Evolutionary conservation across 164 flowering plant genomes (phyloP), one percentile per base, ranked within the genome.

Genomic region (Aristolochia contorta): DNA sequence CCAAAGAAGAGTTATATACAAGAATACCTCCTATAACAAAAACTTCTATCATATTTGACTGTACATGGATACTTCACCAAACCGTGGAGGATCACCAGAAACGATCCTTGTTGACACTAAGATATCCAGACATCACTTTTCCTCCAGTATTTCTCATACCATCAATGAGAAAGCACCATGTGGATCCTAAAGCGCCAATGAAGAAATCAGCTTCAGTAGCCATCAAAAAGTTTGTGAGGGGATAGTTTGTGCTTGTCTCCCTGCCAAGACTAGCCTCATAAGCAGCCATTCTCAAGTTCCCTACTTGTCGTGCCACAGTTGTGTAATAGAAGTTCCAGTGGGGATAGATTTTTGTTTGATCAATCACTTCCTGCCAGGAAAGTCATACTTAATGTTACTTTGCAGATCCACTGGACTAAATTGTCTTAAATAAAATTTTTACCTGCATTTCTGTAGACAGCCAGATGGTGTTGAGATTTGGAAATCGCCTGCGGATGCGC

Each of bases 401-500:
- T n/a, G 61, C 61, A 20, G n/a, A 14, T 37, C 43, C 43, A 1
- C 43, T 37, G 49, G 22, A 4, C 1, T 21, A 16, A 37, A 6
- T 22, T n/a, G 48, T 10, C 45, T 58, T 23, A 12, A 24, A 21
- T 50, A 1, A 16, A 15, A 47, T 37, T 53, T 22, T 13, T n/a
- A 90, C 97, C 95, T 89, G 88, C 97, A 93, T 93, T 80, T 93
- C 97, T 0, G 99, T 86, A 32, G 97, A 93, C 56, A 93, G 89
- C 99, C 99, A 88, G 58, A 88, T 78, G 76, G 60, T 78, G 33
- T 80, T 77, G 3, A 90, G 86, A 45, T 86, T 71, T 16, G 96
- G 97, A 64, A 90, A 90, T 12, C 77, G 87, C 56, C 56, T 76
- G 53, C 89, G 66, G 16, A 83, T 79, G n/a, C 91, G 82, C 19